Conservation (phyloP, 1,139 yeast genomes). For the Magnusiomyces suaveolens region DNA sequence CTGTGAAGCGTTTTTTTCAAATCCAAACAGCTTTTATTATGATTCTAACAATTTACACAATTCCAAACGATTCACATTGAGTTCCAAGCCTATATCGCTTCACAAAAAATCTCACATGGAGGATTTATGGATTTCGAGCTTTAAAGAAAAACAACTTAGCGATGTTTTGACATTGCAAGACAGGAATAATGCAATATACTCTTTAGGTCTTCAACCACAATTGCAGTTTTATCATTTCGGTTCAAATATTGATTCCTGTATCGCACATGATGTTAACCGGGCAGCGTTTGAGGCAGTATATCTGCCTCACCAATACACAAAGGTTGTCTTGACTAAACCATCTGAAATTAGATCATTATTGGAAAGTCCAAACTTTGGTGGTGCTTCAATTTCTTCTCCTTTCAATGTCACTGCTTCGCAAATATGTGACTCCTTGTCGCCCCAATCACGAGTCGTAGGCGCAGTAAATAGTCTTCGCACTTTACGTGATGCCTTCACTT, state of each 20-base stretch:
- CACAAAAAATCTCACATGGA: too few relatives aligned
- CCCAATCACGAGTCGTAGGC: slow-evolving; percentile 61
- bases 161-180: slow-evolving; percentile 15
- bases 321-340: slow-evolving; percentile 3
- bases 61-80: not conserved
- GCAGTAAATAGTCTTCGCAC: slow-evolving; percentile 76
- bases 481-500: slow-evolving; percentile 37
- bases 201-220: slow-evolving; percentile 15
- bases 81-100: not conserved
- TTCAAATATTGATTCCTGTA: slow-evolving; percentile 5
- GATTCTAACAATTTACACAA: not conserved
- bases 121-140: slow-evolving; percentile 9
- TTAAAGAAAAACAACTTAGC: slow-evolving; percentile 6
- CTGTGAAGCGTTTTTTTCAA: slow-evolving; percentile 10
- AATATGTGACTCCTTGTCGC: slow-evolving; percentile 29
- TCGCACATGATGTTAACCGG: slow-evolving; percentile 7
- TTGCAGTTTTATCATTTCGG: slow-evolving; percentile 19
- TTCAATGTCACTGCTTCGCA: slow-evolving; percentile 11
- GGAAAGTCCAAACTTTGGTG: slow-evolving; percentile 16
- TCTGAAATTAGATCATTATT: slow-evolving; percentile 12
- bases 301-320: slow-evolving; percentile 13
- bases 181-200: slow-evolving; percentile 15
- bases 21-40: slow-evolving; percentile 15
- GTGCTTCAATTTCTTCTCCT: slow-evolving; percentile 15
- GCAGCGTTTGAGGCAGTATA: slow-evolving; percentile 13